These are phyloP conservation scores for Pleurotus platypus DNA, from an alignment of 768 basidiomycete species.

Conservation along the genomic window DNA sequence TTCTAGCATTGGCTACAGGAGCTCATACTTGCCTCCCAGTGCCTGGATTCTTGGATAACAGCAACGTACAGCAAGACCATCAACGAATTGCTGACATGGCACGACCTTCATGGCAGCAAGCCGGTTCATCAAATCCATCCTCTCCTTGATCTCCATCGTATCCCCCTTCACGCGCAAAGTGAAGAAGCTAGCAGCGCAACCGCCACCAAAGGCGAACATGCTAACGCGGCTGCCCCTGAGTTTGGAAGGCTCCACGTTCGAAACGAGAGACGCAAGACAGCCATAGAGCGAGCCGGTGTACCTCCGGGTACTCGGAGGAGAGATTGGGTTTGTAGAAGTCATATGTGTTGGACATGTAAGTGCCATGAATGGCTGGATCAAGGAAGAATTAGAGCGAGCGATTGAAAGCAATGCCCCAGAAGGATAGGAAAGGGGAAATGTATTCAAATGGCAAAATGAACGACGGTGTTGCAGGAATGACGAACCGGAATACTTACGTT, in stretches of 20 bases:
- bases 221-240: slow-evolving; percentile 82
- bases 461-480: slow-evolving; percentile 9
- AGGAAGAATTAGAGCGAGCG: neutral
- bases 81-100: slow-evolving; percentile 88
- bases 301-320: slow-evolving; percentile 91
- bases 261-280: slow-evolving; percentile 84
- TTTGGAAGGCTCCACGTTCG: slow-evolving; percentile 64
- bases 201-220: slow-evolving; percentile 96
- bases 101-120: slow-evolving; percentile 87
- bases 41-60: neutral
- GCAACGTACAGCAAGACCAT: slow-evolving; percentile 63
- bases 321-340: slow-evolving; percentile 99
- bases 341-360: slow-evolving; percentile 96
- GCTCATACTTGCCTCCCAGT: too few relatives aligned
- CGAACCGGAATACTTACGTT: slow-evolving; percentile 61
- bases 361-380: slow-evolving; percentile 84
- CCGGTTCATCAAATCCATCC: slow-evolving; percentile 77
- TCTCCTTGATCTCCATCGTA: slow-evolving; percentile 74
- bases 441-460: slow-evolving; percentile 6
- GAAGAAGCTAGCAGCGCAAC: slow-evolving; percentile 95
- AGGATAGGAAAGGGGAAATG: neutral
- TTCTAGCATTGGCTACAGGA: too few relatives aligned
- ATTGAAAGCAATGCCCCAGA: neutral
- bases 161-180: slow-evolving; percentile 84
- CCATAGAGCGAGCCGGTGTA: slow-evolving; percentile 97